These are phyloP conservation scores for Boechera divaricarpa DNA, from an alignment of 345 rosid genomes.

Conservation along the genomic window DNA sequence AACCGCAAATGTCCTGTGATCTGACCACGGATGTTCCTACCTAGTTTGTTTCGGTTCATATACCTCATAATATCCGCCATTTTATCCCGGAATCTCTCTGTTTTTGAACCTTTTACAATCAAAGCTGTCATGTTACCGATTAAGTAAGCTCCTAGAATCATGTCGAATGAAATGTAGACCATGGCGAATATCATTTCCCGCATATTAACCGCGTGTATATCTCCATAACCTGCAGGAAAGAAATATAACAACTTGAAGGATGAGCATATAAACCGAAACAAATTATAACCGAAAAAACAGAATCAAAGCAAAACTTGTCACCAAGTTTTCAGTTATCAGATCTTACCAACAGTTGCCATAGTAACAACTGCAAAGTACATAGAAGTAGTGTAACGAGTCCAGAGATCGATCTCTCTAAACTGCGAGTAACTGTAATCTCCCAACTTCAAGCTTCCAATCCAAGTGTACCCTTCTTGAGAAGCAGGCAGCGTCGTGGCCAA, in stretches of 20 bases:
- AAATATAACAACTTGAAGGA: neutral
- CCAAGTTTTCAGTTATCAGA: neutral
- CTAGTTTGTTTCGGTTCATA: conserved; percentile 72
- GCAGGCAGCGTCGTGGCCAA: conserved; percentile 86
- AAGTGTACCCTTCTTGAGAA: conserved; percentile 77
- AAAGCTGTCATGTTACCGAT: conserved; percentile 94
- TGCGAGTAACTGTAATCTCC: conserved; percentile 66
- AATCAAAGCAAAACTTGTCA: neutral
- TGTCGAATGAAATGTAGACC: conserved; percentile 81
- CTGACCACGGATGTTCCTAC: conserved; percentile 58
- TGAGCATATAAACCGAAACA: neutral
- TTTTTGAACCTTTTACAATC: conserved; percentile 89
- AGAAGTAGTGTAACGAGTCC: conserved; percentile 77
- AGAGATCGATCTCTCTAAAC: conserved; percentile 76
- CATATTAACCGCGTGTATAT: conserved; percentile 84
- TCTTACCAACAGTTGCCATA: conserved; percentile 90
- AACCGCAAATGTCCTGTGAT: conserved; percentile 69
- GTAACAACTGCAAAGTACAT: conserved; percentile 87
- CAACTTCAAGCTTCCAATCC: conserved; percentile 90
- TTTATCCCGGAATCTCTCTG: conserved; percentile 78
- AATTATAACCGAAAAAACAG: neutral
- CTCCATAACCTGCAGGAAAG: conserved; percentile 75
- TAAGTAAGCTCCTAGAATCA: conserved; percentile 90
- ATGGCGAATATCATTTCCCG: conserved; percentile 90
- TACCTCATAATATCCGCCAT: conserved; percentile 74